Percentiles rank a stretch among this genome's conserved stretches.
phyloP scores from a whole-genome alignment of 2,329 filamentous ascomycete genomes.

The Nemania diffusa region DNA sequence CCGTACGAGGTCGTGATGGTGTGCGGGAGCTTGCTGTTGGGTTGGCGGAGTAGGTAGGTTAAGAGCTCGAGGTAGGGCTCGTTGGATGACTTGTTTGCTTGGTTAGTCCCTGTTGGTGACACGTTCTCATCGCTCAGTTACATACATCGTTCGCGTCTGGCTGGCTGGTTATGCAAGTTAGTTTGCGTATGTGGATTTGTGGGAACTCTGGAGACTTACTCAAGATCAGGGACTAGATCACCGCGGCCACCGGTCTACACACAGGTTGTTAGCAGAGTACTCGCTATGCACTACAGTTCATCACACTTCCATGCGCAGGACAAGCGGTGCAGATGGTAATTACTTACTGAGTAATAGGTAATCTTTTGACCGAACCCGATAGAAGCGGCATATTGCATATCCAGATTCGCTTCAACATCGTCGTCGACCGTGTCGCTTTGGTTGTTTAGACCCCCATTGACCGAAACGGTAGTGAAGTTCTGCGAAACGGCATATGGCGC shows the following conservation, averaged over 20 bases:
- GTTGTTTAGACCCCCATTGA: constrained; percentile 65
- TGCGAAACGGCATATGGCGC: constrained; percentile 62
- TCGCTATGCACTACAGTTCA: too few species aligned
- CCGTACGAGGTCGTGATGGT: constrained; percentile 44
- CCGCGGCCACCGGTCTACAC: constrained; percentile 64
- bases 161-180: constrained; percentile 35
- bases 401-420: constrained; percentile 65
- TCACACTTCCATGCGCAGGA: background rate
- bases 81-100: constrained; percentile 52
- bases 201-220: constrained; percentile 43
- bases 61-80: constrained; percentile 46
- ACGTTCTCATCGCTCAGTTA: constrained; percentile 2
- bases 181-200: constrained; percentile 10
- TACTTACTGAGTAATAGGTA: constrained; percentile 25
- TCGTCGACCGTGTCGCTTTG: constrained; percentile 55
- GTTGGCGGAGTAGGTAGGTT: constrained; percentile 42
- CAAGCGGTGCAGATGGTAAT: background rate
- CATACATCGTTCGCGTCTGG: constrained; percentile 38
- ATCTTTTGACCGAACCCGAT: constrained; percentile 20
- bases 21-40: constrained; percentile 43
- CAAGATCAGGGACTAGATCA: constrained; percentile 60
- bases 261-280: constrained; percentile 47
- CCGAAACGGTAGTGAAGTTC: constrained; percentile 65
- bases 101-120: constrained; percentile 33
- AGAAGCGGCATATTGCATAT: constrained; percentile 60